Percentiles rank a stretch among this genome's conserved stretches.
phyloP scores from a whole-genome alignment of 2,329 filamentous ascomycete genomes.

The Aspergillus pseudonomiae region DNA sequence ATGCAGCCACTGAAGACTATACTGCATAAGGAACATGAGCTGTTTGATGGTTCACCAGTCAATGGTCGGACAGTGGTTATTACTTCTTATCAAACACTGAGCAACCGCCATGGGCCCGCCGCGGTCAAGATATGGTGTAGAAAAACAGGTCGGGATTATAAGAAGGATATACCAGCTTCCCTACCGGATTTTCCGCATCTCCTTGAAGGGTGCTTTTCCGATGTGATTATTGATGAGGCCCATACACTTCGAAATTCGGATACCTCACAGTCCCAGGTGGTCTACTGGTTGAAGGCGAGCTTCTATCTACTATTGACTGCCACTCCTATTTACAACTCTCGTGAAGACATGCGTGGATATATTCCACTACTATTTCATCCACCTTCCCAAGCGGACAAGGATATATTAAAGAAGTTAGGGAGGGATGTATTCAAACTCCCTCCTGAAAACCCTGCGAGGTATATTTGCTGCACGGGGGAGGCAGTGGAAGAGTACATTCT shows the following conservation, averaged over 20 bases:
- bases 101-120: neutral
- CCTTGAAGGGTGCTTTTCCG: neutral
- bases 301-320: neutral
- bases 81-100: constrained; percentile 4
- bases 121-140: neutral
- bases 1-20: neutral
- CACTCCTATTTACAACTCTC: neutral
- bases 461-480: neutral
- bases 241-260: neutral
- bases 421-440: neutral
- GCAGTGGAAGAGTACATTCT: neutral
- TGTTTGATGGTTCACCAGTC: neutral
- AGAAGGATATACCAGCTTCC: neutral
- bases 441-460: neutral
- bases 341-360: neutral
- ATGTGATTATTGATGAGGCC: neutral
- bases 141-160: neutral
- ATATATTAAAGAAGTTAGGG: neutral
- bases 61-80: neutral
- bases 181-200: neutral
- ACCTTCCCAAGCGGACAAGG: neutral
- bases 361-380: neutral
- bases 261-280: neutral
- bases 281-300: neutral
- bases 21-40: neutral